Evolutionary conservation across 2,329 filamentous ascomycete genomes (phyloP).

Genomic region (Colletotrichum brevisporum): DNA sequence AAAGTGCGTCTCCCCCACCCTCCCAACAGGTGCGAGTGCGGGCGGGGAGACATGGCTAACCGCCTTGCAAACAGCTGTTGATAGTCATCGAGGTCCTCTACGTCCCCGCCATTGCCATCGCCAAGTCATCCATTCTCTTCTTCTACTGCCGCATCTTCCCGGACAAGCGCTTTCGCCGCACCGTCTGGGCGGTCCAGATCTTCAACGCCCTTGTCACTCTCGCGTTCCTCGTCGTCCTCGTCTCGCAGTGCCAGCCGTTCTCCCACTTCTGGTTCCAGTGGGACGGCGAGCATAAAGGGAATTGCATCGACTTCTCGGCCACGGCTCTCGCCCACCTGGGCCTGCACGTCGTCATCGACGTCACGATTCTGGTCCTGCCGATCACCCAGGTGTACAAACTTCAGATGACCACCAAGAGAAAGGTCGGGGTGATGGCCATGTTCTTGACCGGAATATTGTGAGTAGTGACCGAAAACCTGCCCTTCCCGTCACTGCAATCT

Average conservation of each 20-base stretch:
- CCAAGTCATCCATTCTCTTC: slow-evolving; percentile 26
- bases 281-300: slow-evolving; percentile 21
- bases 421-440: slow-evolving; percentile 47
- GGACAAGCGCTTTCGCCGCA: neutral
- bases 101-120: slow-evolving; percentile 45
- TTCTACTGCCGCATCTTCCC: slow-evolving; percentile 20
- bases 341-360: neutral
- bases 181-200: neutral
- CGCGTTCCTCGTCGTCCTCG: slow-evolving; percentile 1
- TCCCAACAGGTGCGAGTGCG: neutral
- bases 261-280: slow-evolving; percentile 10
- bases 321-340: slow-evolving; percentile 2
- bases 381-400: slow-evolving; percentile 52
- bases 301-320: neutral
- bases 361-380: slow-evolving; percentile 47
- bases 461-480: slow-evolving; percentile 43
- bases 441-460: slow-evolving; percentile 61
- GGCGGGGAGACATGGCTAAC: neutral
- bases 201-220: slow-evolving; percentile 11
- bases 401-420: slow-evolving; percentile 53
- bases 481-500: neutral
- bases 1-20: slow-evolving; percentile 46
- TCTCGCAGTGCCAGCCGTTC: slow-evolving; percentile 13
- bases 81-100: slow-evolving; percentile 50
- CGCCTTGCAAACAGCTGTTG: slow-evolving; percentile 42